phyloP scores from a whole-genome alignment of 2,329 filamentous ascomycete species.

The Hypoxylon sp. region DNA sequence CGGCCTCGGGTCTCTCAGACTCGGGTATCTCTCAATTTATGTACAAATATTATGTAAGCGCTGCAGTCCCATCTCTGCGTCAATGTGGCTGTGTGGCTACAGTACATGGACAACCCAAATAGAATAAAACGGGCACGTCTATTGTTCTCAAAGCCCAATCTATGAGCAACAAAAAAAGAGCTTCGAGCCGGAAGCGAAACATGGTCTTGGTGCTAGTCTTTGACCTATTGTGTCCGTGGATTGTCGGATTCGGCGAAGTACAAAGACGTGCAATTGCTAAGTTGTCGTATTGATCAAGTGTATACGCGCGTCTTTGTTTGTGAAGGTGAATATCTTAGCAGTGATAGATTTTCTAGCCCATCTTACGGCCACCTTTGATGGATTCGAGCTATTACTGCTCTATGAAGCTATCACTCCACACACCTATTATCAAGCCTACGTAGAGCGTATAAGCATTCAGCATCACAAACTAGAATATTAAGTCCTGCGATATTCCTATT shows the following conservation, averaged over 20 bases:
- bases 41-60: no score
- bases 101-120: background rate
- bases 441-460: background rate
- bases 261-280: conserved; percentile 19
- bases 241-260: conserved; percentile 37
- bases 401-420: background rate
- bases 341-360: background rate
- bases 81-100: background rate
- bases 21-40: no score
- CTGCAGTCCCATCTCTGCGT: no score
- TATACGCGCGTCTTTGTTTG: conserved; percentile 28
- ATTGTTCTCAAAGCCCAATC: background rate
- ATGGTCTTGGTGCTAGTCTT: background rate
- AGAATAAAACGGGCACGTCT: background rate
- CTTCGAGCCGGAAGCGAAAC: conserved; percentile 22
- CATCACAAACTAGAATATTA: background rate
- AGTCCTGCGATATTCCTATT: background rate
- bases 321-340: conserved; percentile 13
- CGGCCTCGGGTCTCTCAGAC: no score
- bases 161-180: conserved; percentile 18
- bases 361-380: no score
- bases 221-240: conserved; percentile 8
- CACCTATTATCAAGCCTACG: background rate
- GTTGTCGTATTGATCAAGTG: background rate
- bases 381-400: background rate